These are phyloP conservation scores for Talaromyces verruculosus DNA, from an alignment of 2,329 filamentous ascomycete species.

Conservation along the genomic window DNA sequence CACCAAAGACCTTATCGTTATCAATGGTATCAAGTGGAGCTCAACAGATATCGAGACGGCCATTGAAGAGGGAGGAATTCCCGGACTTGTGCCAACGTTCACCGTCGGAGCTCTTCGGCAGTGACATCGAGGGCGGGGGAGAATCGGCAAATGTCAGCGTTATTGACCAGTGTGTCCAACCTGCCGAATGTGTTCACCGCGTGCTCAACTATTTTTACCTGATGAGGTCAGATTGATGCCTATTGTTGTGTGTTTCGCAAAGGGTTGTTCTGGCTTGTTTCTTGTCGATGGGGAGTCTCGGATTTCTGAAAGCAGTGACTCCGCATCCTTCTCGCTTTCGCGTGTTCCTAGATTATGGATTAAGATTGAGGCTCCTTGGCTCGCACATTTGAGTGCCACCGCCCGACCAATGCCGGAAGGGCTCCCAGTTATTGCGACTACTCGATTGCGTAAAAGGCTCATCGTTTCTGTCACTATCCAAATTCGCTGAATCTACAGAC, in stretches of 20 bases:
- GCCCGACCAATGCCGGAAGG: neutral
- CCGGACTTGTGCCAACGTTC: constrained; percentile 27
- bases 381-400: neutral
- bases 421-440: neutral
- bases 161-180: constrained; percentile 5
- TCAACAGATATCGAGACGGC: constrained; percentile 37
- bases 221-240: neutral
- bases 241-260: neutral
- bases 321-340: neutral
- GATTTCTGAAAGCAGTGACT: neutral
- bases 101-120: constrained; percentile 25
- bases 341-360: neutral
- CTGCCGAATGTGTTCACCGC: neutral
- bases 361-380: neutral
- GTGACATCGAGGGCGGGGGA: neutral
- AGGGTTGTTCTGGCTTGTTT: neutral
- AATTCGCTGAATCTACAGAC: neutral
- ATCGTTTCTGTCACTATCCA: neutral
- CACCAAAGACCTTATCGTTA: constrained; percentile 40
- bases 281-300: neutral
- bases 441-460: neutral
- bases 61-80: constrained; percentile 36
- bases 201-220: neutral
- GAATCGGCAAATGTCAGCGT: constrained; percentile 5
- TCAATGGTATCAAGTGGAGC: constrained; percentile 45